Evolutionary conservation across 768 basidiomycete genomes (phyloP), one percentile per base, ranked within the genome.

Genomic region (Pleurotus tuoliensis): DNA sequence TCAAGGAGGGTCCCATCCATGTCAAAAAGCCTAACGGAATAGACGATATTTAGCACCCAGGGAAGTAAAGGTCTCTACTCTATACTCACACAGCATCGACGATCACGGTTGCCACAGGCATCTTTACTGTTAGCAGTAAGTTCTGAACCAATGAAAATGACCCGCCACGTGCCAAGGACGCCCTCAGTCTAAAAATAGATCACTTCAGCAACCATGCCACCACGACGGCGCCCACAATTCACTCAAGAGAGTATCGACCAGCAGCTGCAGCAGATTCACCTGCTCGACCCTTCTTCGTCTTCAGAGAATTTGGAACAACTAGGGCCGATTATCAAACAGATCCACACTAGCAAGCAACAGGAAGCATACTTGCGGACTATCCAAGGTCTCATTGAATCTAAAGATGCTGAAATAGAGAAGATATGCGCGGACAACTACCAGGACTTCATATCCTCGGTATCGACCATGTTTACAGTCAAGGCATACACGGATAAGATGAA

Each of bases 401-500:
- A 98, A 74, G 97, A 99, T 69, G 80, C 82, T 59, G 96, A 98
- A 71, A 99, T 99, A 69, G 93, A 98, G 74, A 85, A 83, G 58
- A 94, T 98, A 69, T 98, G 97, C 73, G 83, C 87, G 56, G 90
- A 94, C 62, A 98, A 98, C 70, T 98, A 98, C 66, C 93, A 95
- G 72, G 96, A 98, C 72, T 99, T 99, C 64, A 94, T 98, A 34
- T 87, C 89, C 25, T 97, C 95, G 16, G 94, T 98, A 13, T 93
- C 94, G n/a, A 98, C 94, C 2, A 79, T 99, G 59, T 89, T 98
- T 71, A 88, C 89, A 47, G 93, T 99, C 68, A 89, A 98, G 70
- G 93, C 94, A 16, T 98, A 97, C 66, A 98, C 97, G 38, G 92
- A 89, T 62, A 93, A 88, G 71, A 85, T 99, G 64, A 87, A 92